Conservation (phyloP, 257 asterid genomes). For the Petrea volubilis region DNA sequence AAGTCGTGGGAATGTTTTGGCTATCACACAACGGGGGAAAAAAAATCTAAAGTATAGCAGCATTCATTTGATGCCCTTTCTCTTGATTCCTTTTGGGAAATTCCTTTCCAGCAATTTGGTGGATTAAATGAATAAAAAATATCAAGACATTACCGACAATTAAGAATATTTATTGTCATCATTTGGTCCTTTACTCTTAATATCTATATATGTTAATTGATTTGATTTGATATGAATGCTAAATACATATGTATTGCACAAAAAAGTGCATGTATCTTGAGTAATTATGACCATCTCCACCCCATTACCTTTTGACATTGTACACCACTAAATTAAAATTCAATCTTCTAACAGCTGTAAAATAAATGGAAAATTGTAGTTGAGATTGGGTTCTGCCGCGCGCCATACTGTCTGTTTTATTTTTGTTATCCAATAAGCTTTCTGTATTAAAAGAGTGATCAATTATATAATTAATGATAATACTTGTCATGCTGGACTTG, state of each 20-base stretch:
- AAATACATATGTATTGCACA: not conserved
- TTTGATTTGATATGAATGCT: not conserved
- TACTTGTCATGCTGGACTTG: too few relatives aligned
- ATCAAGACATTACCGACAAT: not conserved
- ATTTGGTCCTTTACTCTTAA: not conserved
- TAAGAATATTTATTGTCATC: not conserved
- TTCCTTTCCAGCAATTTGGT: not conserved
- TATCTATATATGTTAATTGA: not conserved
- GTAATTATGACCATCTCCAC: not conserved
- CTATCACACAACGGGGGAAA: not conserved
- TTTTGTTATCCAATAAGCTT: too few relatives aligned
- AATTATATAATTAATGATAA: too few relatives aligned
- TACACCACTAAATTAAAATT: not conserved
- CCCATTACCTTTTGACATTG: not conserved
- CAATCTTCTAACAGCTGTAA: not conserved
- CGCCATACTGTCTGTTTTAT: too few relatives aligned
- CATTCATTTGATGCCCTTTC: not conserved
- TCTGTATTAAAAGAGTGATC: too few relatives aligned
- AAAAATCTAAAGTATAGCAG: not conserved
- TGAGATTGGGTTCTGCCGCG: not conserved
- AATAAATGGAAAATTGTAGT: not conserved
- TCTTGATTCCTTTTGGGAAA: not conserved
- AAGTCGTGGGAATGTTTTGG: not conserved
- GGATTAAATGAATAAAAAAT: not conserved
- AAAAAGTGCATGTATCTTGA: not conserved